phyloP scores from a whole-genome alignment of 768 basidiomycete genomes.

The Fomitopsis serialis region DNA sequence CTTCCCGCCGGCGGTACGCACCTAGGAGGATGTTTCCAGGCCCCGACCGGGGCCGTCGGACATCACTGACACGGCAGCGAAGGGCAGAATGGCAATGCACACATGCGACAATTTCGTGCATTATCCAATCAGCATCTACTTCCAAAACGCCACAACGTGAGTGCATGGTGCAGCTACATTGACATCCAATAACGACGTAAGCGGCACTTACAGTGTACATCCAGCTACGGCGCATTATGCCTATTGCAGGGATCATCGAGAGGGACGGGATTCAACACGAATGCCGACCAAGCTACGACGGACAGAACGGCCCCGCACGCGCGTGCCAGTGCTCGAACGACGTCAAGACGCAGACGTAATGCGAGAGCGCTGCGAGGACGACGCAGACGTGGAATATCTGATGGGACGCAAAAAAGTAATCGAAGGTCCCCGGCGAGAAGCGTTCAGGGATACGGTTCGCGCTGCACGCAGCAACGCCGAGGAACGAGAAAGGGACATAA shows the following conservation, averaged over 20 bases:
- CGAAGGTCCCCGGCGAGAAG: conserved; percentile 70
- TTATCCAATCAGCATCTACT: not conserved
- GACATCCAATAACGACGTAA: not conserved
- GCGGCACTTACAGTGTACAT: not conserved
- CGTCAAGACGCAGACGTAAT: conserved; percentile 53
- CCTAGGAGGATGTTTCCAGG: not conserved
- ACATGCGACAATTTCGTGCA: not conserved
- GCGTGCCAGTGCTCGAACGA: conserved; percentile 57
- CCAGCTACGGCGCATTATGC: not conserved
- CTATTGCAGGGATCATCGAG: not conserved
- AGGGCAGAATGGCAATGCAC: not conserved
- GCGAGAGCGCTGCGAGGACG: conserved; percentile 62
- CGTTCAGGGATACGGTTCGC: conserved; percentile 81
- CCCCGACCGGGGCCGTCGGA: not conserved
- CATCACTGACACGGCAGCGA: not conserved
- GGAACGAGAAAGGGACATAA: not conserved
- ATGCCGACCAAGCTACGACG: not conserved
- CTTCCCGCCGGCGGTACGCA: too few relatives aligned
- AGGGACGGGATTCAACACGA: too few relatives aligned
- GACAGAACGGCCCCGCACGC: conserved; percentile 11
- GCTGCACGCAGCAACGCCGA: conserved; percentile 34
- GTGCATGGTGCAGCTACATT: not conserved
- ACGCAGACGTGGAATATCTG: conserved; percentile 88
- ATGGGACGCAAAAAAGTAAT: conserved; percentile 76
- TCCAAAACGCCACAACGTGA: not conserved